Percentiles rank a stretch among this genome's conserved stretches.
Conservation (phyloP, 2,329 filamentous ascomycete genomes). For the Diatrype stigma region DNA sequence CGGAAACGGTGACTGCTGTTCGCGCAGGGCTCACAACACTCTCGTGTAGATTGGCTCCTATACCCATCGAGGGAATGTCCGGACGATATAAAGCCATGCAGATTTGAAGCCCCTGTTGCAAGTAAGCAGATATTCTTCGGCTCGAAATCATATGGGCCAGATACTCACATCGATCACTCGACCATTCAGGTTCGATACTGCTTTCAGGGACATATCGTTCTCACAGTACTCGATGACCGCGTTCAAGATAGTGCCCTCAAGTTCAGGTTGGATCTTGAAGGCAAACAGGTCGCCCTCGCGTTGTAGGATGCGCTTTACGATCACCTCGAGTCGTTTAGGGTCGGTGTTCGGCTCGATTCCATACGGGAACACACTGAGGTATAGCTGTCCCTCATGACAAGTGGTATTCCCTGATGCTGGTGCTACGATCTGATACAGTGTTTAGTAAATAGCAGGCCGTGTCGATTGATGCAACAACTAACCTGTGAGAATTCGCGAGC, state of each 20-base stretch:
- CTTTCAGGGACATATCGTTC: constrained; percentile 36
- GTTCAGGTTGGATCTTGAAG: constrained; percentile 38
- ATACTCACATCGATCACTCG: constrained; percentile 31
- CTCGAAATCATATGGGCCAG: not conserved
- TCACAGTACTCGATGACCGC: constrained; percentile 53
- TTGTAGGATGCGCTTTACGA: constrained; percentile 38
- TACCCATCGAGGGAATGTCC: constrained; percentile 19
- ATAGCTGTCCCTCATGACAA: constrained; percentile 52
- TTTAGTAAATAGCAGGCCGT: constrained; percentile 4
- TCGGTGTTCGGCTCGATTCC: constrained; percentile 12
- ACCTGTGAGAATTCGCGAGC: constrained; percentile 42
- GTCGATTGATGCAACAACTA: constrained; percentile 1
- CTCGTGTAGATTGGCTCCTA: constrained; percentile 9
- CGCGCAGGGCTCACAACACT: constrained; percentile 16
- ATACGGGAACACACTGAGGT: constrained; percentile 41
- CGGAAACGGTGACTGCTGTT: constrained; percentile 15
- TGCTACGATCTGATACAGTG: constrained; percentile 20
- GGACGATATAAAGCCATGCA: constrained; percentile 26
- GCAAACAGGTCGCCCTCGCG: constrained; percentile 50
- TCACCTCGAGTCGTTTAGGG: constrained; percentile 29
- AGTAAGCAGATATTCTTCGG: constrained; percentile 2
- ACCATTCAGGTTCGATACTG: constrained; percentile 37
- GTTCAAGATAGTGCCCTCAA: constrained; percentile 39
- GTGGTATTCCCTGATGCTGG: constrained; percentile 27
- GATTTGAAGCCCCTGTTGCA: constrained; percentile 22